Conservation (phyloP, 805 yeast genomes). For the Maudiozyma saulgeensis region DNA sequence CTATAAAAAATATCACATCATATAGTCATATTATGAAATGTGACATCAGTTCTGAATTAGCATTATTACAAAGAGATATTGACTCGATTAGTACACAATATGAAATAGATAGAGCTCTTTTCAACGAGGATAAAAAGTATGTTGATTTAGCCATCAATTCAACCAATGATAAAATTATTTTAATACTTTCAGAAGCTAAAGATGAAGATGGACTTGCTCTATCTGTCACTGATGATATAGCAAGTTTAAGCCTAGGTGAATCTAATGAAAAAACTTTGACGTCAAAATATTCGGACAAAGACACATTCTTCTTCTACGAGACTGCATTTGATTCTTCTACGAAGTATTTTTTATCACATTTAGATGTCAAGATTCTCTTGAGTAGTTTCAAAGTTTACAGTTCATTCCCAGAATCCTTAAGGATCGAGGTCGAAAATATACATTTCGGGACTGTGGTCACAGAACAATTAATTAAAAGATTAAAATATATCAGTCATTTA, state of each 20-base stretch:
- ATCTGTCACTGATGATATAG: constrained; percentile 9
- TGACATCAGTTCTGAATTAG: constrained; percentile 41
- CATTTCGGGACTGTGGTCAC: constrained; percentile 55
- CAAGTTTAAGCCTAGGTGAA: background rate
- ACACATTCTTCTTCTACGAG: constrained; percentile 66
- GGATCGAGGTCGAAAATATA: constrained; percentile 60
- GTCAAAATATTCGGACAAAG: constrained; percentile 29
- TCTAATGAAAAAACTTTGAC: constrained; percentile 1
- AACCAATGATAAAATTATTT: constrained; percentile 39
- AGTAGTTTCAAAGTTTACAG: constrained; percentile 53
- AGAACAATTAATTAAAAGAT: constrained; percentile 46
- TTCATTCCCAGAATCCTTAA: constrained; percentile 56
- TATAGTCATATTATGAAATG: constrained; percentile 68
- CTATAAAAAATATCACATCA: constrained; percentile 32
- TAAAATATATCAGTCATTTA: constrained; percentile 68
- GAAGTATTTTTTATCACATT: constrained; percentile 59
- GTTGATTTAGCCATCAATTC: constrained; percentile 45
- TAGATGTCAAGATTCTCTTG: constrained; percentile 69
- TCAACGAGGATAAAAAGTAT: constrained; percentile 49
- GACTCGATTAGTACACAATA: constrained; percentile 39
- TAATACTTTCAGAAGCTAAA: constrained; percentile 23
- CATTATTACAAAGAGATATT: constrained; percentile 54
- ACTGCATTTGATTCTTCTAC: constrained; percentile 61
- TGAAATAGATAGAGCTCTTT: constrained; percentile 50
- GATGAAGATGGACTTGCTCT: constrained; percentile 2